phyloP scores from a whole-genome alignment of 2,329 filamentous ascomycete species.

The Claviceps pusilla region DNA sequence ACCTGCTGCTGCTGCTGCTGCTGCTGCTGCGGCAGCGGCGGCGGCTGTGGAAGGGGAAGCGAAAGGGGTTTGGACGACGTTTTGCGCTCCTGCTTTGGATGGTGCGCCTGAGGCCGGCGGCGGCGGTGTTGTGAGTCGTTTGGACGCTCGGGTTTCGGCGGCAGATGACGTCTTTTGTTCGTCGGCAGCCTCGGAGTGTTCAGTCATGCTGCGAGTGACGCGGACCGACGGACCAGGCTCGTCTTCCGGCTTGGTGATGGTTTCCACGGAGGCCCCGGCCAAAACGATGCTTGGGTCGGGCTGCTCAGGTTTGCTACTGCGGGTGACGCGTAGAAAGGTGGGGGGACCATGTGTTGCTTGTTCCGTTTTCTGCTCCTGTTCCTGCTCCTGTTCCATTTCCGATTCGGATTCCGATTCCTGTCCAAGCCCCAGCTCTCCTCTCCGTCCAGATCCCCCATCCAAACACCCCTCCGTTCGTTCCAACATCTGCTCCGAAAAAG shows the following conservation, averaged over 20 bases:
- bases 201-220: constrained; percentile 13
- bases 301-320: constrained; percentile 12
- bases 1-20: constrained; percentile 6
- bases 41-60: neutral
- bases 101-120: neutral
- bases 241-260: neutral
- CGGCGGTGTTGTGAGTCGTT: neutral
- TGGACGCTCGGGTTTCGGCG: constrained; percentile 2
- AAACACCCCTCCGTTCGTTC: no score
- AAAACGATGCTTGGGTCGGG: constrained; percentile 14
- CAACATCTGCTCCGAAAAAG: neutral
- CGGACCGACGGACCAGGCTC: neutral
- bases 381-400: neutral
- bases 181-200: constrained; percentile 5
- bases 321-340: constrained; percentile 12
- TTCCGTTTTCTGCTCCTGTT: neutral
- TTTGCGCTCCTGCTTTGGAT: constrained; percentile 4
- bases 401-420: neutral
- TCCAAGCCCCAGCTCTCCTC: neutral
- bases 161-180: neutral
- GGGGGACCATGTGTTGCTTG: neutral
- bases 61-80: constrained; percentile 8
- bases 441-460: neutral
- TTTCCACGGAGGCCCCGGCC: constrained; percentile 9
- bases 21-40: neutral